These are phyloP conservation scores for Pistacia integerrima DNA, from an alignment of 345 rosid species.

Conservation along the genomic window DNA sequence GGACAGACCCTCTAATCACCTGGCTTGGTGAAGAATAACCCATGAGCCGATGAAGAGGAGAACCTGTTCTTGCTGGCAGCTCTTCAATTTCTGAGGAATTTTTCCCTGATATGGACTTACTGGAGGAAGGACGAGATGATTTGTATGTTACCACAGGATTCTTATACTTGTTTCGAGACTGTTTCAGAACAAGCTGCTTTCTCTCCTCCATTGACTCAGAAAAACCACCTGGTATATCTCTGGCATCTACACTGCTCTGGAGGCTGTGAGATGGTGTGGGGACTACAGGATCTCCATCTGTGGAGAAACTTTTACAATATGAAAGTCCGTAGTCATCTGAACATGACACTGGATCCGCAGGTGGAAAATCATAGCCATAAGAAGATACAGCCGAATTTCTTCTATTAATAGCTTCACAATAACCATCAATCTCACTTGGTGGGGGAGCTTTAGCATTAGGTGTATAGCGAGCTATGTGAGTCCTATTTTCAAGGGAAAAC, in stretches of 20 bases:
- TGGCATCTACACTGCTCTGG: conserved; percentile 10
- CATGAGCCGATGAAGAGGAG: conserved; percentile 82
- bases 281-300: conserved; percentile 32
- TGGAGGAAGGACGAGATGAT: conserved; percentile 34
- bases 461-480: conserved; percentile 55
- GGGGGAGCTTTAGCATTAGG: conserved; percentile 29
- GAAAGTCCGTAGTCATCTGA: conserved; percentile 42
- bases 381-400: conserved; percentile 23
- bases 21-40: conserved; percentile 79
- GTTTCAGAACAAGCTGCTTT: conserved; percentile 26
- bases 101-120: conserved; percentile 29
- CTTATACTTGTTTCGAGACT: conserved; percentile 25
- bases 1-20: conserved; percentile 39
- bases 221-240: conserved; percentile 21
- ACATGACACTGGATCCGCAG: conserved; percentile 33
- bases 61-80: conserved; percentile 42
- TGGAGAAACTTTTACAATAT: conserved; percentile 28
- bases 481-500: conserved; percentile 60
- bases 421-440: conserved; percentile 38
- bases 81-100: conserved; percentile 45
- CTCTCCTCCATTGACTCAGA: conserved; percentile 32
- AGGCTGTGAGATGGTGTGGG: conserved; percentile 21
- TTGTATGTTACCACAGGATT: conserved; percentile 32
- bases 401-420: conserved; percentile 18
- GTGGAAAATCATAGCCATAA: conserved; percentile 19